A percentile compares a stretch with the other conserved stretches of the same genome.
phyloP scores from a whole-genome alignment of 805 yeast genomes.

The Metschnikowia gelsemii region DNA sequence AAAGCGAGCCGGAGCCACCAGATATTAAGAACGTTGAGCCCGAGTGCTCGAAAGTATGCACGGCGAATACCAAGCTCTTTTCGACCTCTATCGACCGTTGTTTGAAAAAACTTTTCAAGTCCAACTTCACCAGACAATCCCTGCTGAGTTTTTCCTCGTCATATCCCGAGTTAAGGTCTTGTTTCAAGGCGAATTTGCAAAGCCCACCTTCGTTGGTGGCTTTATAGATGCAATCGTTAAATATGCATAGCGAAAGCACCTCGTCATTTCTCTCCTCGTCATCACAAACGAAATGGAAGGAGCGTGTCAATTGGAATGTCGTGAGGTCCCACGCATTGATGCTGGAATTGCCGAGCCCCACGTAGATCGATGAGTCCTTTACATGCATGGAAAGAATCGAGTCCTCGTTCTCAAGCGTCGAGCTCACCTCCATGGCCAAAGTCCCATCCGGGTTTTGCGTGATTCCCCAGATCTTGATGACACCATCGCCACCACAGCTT shows the following conservation, averaged over 20 bases:
- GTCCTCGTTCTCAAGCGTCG: conserved; percentile 56
- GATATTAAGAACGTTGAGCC: conserved; percentile 52
- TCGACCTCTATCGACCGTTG: conserved; percentile 15
- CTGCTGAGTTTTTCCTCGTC: conserved; percentile 6
- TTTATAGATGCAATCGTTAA: conserved; percentile 58
- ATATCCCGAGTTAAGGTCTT: conserved; percentile 12
- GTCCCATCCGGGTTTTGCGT: conserved; percentile 8
- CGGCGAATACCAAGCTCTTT: conserved; percentile 49
- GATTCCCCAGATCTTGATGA: conserved; percentile 76
- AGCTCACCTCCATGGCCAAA: conserved; percentile 6
- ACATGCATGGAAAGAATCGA: conserved; percentile 70
- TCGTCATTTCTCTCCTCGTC: conserved; percentile 23
- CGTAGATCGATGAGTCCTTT: conserved; percentile 68
- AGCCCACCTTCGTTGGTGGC: conserved; percentile 52
- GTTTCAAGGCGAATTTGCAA: conserved; percentile 28
- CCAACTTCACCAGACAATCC: conserved; percentile 12
- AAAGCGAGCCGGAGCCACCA: conserved; percentile 71
- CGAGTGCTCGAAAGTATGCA: conserved; percentile 44
- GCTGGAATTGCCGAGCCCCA: conserved; percentile 74
- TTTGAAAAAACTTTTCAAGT: conserved; percentile 10
- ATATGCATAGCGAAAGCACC: conserved; percentile 59
- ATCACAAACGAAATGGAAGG: conserved; percentile 32
- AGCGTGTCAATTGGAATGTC: conserved; percentile 66
- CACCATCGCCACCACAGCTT: conserved; percentile 88
- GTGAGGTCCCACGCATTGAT: conserved; percentile 86